Evolutionary conservation across 805 yeast genomes (phyloP).

Genomic region (Candida silvatica): DNA sequence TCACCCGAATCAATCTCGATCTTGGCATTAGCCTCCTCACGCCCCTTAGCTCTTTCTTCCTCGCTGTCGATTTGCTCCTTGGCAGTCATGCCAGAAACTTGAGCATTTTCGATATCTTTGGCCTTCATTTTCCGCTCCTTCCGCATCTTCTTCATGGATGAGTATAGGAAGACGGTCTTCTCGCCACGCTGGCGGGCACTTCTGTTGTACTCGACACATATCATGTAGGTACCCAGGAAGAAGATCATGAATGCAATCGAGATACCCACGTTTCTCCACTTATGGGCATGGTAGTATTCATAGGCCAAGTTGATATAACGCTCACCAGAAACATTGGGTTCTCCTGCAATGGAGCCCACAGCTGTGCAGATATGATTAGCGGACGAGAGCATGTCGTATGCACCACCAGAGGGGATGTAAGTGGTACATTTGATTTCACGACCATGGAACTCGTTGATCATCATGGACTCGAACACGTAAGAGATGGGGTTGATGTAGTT

Average conservation of each 20-base stretch:
- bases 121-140: not conserved
- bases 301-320: conserved; percentile 39
- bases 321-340: conserved; percentile 43
- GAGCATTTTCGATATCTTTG: not conserved
- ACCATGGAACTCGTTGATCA: conserved; percentile 46
- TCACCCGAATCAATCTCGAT: conserved; percentile 16
- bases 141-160: conserved; percentile 22
- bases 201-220: conserved; percentile 44
- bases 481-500: conserved; percentile 48
- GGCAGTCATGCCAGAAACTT: not conserved
- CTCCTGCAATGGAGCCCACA: conserved; percentile 50
- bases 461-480: conserved; percentile 45
- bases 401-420: conserved; percentile 29
- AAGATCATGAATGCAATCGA: conserved; percentile 41
- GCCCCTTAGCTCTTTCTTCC: not conserved
- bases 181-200: conserved; percentile 62
- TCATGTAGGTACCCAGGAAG: conserved; percentile 45
- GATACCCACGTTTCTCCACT: conserved; percentile 76
- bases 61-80: not conserved
- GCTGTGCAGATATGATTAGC: conserved; percentile 19
- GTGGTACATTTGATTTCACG: conserved; percentile 32
- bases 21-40: conserved; percentile 5
- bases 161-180: conserved; percentile 43
- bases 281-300: conserved; percentile 44
- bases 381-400: conserved; percentile 13